Conservation (phyloP, 1,284 basidiomycete species). For the Cystobasidium sp. region DNA sequence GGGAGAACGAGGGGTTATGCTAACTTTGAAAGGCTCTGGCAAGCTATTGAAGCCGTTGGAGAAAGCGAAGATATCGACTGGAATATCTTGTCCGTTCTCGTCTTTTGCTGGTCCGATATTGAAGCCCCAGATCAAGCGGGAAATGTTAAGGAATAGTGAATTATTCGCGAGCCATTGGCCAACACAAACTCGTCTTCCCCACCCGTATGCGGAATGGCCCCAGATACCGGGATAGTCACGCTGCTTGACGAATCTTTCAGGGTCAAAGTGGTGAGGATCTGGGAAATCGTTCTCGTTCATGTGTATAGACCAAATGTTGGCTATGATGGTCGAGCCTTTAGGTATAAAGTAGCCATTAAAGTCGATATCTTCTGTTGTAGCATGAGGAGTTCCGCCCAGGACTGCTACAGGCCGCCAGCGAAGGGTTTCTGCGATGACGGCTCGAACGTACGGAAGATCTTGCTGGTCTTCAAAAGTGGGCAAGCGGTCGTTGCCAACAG, state of each 20-base stretch:
- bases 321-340: slow-evolving; percentile 54
- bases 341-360: slow-evolving; percentile 55
- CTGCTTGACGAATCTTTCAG: slow-evolving; percentile 50
- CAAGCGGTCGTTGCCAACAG: slow-evolving; percentile 56
- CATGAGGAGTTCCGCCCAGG: slow-evolving; percentile 53
- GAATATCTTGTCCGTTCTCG: slow-evolving; percentile 47
- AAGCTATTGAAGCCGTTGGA: slow-evolving; percentile 62
- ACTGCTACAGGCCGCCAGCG: slow-evolving; percentile 56
- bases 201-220: slow-evolving; percentile 45
- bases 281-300: slow-evolving; percentile 49
- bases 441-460: slow-evolving; percentile 53
- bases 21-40: slow-evolving; percentile 60
- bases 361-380: slow-evolving; percentile 53
- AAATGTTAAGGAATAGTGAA: slow-evolving; percentile 56
- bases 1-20: slow-evolving; percentile 55
- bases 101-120: slow-evolving; percentile 51
- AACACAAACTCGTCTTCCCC: slow-evolving; percentile 43
- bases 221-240: slow-evolving; percentile 49
- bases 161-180: slow-evolving; percentile 50
- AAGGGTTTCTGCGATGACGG: slow-evolving; percentile 54
- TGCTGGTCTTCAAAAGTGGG: slow-evolving; percentile 53
- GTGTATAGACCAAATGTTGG: slow-evolving; percentile 54
- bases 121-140: slow-evolving; percentile 57
- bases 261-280: slow-evolving; percentile 46
- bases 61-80: slow-evolving; percentile 52